phyloP scores from a whole-genome alignment of 352 stramenopile species.

The Phytopythium boreale region DNA sequence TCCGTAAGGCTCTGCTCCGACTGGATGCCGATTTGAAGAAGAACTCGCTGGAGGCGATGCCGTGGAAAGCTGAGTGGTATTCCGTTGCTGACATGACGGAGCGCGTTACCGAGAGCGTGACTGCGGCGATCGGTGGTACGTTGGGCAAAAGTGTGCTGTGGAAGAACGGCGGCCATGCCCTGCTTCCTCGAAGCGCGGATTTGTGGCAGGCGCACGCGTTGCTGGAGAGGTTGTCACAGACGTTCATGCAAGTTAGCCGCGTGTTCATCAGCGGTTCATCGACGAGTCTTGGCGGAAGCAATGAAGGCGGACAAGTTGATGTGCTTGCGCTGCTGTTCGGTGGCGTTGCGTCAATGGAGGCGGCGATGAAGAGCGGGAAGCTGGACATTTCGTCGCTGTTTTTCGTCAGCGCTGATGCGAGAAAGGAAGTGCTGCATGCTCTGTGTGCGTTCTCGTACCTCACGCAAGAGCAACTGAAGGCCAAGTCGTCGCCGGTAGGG shows the following conservation, averaged over 20 bases:
- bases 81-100: constrained; percentile 66
- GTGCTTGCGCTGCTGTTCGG: constrained; percentile 76
- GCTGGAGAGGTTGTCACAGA: constrained; percentile 59
- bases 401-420: constrained; percentile 57
- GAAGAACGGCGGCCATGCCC: constrained; percentile 90
- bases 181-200: constrained; percentile 56
- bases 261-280: constrained; percentile 10
- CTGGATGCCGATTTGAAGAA: constrained; percentile 23
- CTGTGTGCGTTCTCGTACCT: constrained; percentile 82
- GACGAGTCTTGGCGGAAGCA: neutral
- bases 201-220: constrained; percentile 75
- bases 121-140: constrained; percentile 60
- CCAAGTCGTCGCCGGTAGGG: neutral
- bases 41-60: neutral
- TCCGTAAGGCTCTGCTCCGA: constrained; percentile 58
- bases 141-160: constrained; percentile 86
- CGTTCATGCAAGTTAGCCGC: constrained; percentile 45
- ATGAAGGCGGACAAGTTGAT: constrained; percentile 43
- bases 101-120: constrained; percentile 68
- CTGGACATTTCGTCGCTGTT: constrained; percentile 76
- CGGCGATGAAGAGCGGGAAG: constrained; percentile 72
- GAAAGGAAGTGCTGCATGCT: constrained; percentile 73
- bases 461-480: constrained; percentile 42
- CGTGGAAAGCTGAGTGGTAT: constrained; percentile 34
- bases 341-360: constrained; percentile 69